Base-by-base conservation (phyloP, 768 basidiomycete species). In the Leccinum truebloodii region DNA sequence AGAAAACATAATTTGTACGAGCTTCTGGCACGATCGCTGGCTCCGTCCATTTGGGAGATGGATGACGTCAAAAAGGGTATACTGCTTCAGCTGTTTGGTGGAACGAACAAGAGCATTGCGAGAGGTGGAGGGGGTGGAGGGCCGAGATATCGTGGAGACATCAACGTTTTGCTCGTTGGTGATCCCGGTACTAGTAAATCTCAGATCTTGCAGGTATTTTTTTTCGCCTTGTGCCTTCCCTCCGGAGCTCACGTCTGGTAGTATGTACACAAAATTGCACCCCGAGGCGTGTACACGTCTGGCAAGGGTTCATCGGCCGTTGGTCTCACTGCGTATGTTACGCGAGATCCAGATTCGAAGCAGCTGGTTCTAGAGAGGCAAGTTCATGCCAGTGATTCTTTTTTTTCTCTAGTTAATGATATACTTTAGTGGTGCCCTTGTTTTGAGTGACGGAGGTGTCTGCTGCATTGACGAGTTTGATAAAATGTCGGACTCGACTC, bases 21-120 rank as follows among this genome's bases (percentile, higher is more conserved):
- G 2, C 77, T 92, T 28, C 81, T 98, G 6, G 78, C 95, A 8
- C 80, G 89, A 18, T 93, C 90, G 2, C 82, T 99, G 58, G 96
- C 95, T 1, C 97, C 97, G 16, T 91, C 88, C 35, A 97, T 99
- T 65, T 98, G 93, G 88, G 92, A 94, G 73, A 90, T 98, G 92
- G 95, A 98, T 26, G 97, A 99, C 71, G 94, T 98, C 60, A 99
- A 99, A 79, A 98, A 98, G 79, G 97, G 97, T 0, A 97, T 98
- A 56, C 72, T 99, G 60, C 78, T 99, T 34, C 96, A 98, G 74
- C 76, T 99, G 26, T 98, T 99, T 75, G 97, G 97, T 3, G 97
- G 97, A 0, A 98, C 97, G 37, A 98, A 98, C 75, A 99, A 99
- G 80, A 94, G 81, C 67, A 92, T 98, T 64, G 84, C 92, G 2